Base-by-base conservation (phyloP, 768 basidiomycete genomes). In the Gyrodon lividus region DNA sequence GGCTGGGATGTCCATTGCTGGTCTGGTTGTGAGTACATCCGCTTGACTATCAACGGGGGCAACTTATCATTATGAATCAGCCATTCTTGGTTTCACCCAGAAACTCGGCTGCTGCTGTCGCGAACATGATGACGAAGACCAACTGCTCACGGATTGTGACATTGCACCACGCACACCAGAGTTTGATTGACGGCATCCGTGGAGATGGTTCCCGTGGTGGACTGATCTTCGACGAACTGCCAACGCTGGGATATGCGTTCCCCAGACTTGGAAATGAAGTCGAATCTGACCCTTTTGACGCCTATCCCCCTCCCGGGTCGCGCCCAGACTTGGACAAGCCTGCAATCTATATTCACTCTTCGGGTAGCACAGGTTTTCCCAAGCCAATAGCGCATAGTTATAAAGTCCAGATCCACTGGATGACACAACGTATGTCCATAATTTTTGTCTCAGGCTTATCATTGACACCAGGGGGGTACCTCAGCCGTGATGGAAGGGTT, bases 351-450 rank as follows among this genome's bases (percentile, higher is more conserved):
- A 17, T 56, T 8, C 60, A 64, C 8, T 64, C 63, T 4, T 64
- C 56, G 0, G 63, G 78, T 12, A 78, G 75, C 34, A 78, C 78
- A 0, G 78, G 78, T 3, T 63, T 74, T 37, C 77, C 78, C 0
- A 78, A 77, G 52, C 57, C 74, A 4, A 72, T 80, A 24, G 51
- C 66, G 1, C 62, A 71, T 24, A 70, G 64, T 0, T 65, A 72
- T 45, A 59, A 57, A 22, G 57, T 58, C 2, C 47, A 75, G 17
- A 46, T 65, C 2, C 63, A 74, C 33, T 73, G 74, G 70, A 57
- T 65, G 19, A 41, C 52, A 2, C 61, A 69, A 17, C 55, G 75
- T 77, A 57, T 51, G 70, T 45, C 23, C 17, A 17, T 17, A 2
- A 19, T 33, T 17, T 40, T 49, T 5, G 28, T 39, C 24, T 7